Evolutionary conservation across 352 stramenopile species (phyloP).

Genomic region (Globisporangium iwayamae): DNA sequence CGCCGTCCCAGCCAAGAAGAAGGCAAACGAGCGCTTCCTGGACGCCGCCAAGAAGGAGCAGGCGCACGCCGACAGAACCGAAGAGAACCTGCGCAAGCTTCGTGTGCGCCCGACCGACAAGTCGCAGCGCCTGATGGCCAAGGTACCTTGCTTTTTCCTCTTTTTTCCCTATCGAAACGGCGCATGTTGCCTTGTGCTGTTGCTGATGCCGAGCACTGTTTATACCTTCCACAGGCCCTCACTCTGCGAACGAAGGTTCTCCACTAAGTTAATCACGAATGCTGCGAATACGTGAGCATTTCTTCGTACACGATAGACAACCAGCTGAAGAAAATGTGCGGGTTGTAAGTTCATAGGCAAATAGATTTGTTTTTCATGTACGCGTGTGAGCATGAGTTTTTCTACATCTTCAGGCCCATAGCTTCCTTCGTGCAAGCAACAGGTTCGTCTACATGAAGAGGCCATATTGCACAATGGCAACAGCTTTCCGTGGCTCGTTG

Average conservation of each 20-base stretch:
- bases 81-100: conserved; percentile 64
- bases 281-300: conserved; percentile 5
- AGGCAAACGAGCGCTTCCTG: conserved; percentile 46
- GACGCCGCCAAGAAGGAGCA: conserved; percentile 49
- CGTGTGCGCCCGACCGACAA: conserved; percentile 50
- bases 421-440: background rate
- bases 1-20: conserved; percentile 15
- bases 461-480: background rate
- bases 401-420: background rate
- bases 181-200: background rate
- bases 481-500: background rate
- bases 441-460: background rate
- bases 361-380: conserved; percentile 8
- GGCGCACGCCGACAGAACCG: conserved; percentile 44
- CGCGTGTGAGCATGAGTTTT: background rate
- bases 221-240: conserved; percentile 25
- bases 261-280: conserved; percentile 22
- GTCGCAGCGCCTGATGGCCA: conserved; percentile 61
- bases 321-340: background rate
- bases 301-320: conserved; percentile 9
- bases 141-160: conserved; percentile 26
- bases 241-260: conserved; percentile 39
- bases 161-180: background rate
- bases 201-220: background rate
- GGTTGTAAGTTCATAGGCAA: conserved; percentile 7